Percentiles rank a stretch among this genome's conserved stretches.
These are phyloP conservation scores for Ramularia endophylla DNA, from an alignment of 2,329 filamentous ascomycete genomes.

Conservation along the genomic window DNA sequence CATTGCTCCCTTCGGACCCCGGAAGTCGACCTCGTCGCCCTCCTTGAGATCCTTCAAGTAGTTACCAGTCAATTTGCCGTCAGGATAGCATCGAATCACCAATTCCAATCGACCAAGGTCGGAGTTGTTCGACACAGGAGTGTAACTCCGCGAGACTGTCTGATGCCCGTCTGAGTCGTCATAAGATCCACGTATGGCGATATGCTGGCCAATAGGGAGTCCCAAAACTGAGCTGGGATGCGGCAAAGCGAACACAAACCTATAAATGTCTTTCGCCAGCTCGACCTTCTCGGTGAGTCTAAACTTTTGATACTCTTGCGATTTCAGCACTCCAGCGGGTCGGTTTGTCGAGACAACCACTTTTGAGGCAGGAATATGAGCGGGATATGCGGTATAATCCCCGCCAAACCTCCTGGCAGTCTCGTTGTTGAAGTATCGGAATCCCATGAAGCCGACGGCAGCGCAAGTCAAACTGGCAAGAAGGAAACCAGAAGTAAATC, in stretches of 20 bases:
- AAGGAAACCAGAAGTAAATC: conserved; percentile 37
- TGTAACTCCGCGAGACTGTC: conserved; percentile 19
- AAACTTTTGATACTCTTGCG: conserved; percentile 44
- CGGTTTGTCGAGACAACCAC: conserved; percentile 11
- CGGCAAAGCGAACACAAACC: conserved; percentile 26
- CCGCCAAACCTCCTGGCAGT: conserved; percentile 7
- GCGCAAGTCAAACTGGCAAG: conserved; percentile 25
- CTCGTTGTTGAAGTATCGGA: conserved; percentile 12
- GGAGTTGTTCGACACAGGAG: conserved; percentile 27
- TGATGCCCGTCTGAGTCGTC: conserved; percentile 13
- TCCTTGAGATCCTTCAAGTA: conserved; percentile 45
- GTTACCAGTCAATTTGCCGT: conserved; percentile 42
- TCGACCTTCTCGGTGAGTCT: conserved; percentile 32
- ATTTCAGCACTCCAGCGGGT: conserved; percentile 45
- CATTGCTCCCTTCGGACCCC: conserved; percentile 55
- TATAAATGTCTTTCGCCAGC: conserved; percentile 19
- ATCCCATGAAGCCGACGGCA: conserved; percentile 9
- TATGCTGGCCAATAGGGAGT: conserved; percentile 33
- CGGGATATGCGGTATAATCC: conserved; percentile 21
- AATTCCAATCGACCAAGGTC: conserved; percentile 45
- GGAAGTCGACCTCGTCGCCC: conserved; percentile 47
- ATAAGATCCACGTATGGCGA: conserved; percentile 25
- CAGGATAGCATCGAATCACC: conserved; percentile 47
- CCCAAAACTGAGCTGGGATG: conserved; percentile 23
- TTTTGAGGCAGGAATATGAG: conserved; percentile 33